Evolutionary conservation across 2,329 filamentous ascomycete species (phyloP).

Genomic region (Bisporella sp.): DNA sequence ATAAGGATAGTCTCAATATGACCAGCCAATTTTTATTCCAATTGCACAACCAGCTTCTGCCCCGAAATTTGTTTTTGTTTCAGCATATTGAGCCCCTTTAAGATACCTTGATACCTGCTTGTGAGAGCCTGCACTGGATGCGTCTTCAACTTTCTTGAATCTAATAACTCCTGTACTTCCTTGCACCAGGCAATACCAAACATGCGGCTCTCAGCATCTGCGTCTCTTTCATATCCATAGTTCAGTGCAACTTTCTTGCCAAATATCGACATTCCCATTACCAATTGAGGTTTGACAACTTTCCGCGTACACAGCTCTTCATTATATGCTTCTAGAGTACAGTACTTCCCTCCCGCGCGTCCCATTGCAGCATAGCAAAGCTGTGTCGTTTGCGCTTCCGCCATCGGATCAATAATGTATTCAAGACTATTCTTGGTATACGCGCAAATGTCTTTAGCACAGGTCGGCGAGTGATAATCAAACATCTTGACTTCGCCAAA

Average conservation of each 20-base stretch:
- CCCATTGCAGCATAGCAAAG: conserved; percentile 34
- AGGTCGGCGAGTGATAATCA: conserved; percentile 31
- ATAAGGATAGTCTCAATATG: too few species aligned
- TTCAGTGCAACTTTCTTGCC: conserved; percentile 15
- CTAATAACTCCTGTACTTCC: too few species aligned
- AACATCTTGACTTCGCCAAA: conserved; percentile 36
- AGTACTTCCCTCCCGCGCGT: conserved; percentile 24
- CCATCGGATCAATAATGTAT: conserved; percentile 33
- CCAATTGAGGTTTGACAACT: conserved; percentile 22
- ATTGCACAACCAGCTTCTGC: too few species aligned
- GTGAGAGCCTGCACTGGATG: too few species aligned
- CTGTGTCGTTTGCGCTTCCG: conserved; percentile 23
- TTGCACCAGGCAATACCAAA: too few species aligned
- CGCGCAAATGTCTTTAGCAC: conserved; percentile 28
- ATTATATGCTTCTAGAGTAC: conserved; percentile 9
- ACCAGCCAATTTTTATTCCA: too few species aligned
- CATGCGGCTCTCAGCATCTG: background rate
- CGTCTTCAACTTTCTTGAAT: too few species aligned
- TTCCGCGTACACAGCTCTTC: conserved; percentile 1
- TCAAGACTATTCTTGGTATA: conserved; percentile 32
- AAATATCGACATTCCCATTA: conserved; percentile 23
- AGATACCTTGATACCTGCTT: too few species aligned
- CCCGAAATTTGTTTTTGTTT: too few species aligned
- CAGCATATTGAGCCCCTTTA: too few species aligned
- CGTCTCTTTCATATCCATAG: background rate